Evolutionary conservation across 2,329 filamentous ascomycete species (phyloP).

Genomic region (Fusarium napiforme): DNA sequence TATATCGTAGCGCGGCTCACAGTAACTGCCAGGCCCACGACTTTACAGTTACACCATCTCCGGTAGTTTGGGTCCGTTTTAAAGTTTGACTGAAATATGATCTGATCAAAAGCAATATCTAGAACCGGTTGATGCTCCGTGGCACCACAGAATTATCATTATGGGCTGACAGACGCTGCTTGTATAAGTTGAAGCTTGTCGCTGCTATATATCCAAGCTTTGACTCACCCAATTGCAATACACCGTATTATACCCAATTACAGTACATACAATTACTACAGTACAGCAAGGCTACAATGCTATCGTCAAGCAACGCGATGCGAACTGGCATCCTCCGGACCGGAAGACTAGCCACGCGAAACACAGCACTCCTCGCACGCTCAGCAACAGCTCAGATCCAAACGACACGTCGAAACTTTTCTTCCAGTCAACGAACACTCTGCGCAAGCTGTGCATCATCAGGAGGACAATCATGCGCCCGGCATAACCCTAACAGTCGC

Average conservation of each 20-base stretch:
- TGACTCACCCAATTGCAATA: neutral
- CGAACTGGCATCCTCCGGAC: slow-evolving; percentile 28
- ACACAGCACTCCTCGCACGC: slow-evolving; percentile 21
- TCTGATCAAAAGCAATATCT: slow-evolving; percentile 4
- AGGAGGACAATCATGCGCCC: slow-evolving; percentile 23
- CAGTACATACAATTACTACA: neutral
- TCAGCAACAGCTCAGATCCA: slow-evolving; percentile 14
- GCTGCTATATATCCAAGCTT: neutral
- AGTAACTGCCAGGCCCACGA: slow-evolving; percentile 5
- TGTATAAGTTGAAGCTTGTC: slow-evolving; percentile 11
- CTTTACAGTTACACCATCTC: neutral
- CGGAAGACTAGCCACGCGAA: slow-evolving; percentile 18
- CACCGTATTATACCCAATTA: neutral
- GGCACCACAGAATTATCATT: neutral
- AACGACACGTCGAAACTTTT: slow-evolving; percentile 25
- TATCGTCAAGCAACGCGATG: slow-evolving; percentile 32
- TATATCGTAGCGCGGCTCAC: slow-evolving; percentile 17
- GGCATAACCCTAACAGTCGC: slow-evolving; percentile 22
- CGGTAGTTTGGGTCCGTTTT: slow-evolving; percentile 3
- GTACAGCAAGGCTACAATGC: slow-evolving; percentile 3
- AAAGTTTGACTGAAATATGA: slow-evolving; percentile 20
- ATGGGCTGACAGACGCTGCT: neutral
- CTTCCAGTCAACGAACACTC: slow-evolving; percentile 22
- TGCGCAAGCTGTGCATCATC: slow-evolving; percentile 28
- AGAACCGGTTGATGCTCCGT: neutral